phyloP scores from a whole-genome alignment of 495 filamentous ascomycete genomes.

The Annulohypoxylon maeteangense region DNA sequence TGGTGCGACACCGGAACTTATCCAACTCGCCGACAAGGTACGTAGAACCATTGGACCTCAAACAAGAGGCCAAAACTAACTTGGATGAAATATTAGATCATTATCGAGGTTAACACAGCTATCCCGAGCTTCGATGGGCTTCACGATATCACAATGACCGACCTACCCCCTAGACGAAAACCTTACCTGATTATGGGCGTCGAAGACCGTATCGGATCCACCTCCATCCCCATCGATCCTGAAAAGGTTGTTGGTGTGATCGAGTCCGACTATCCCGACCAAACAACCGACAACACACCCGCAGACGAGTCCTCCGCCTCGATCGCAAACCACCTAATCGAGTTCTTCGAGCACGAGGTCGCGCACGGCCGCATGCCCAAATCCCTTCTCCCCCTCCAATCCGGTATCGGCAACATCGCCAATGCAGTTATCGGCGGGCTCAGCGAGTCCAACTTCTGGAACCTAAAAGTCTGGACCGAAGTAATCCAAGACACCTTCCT shows the following conservation, averaged over 20 bases:
- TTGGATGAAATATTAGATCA: conserved; percentile 62
- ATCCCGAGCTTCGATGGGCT: conserved; percentile 87
- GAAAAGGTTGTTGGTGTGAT: conserved; percentile 89
- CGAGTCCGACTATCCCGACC: conserved; percentile 85
- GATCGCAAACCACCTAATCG: conserved; percentile 84
- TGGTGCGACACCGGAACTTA: conserved; percentile 84
- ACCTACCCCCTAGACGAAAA: conserved; percentile 82
- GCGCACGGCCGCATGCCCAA: conserved; percentile 77
- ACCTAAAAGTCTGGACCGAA: conserved; percentile 94
- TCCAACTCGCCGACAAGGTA: conserved; percentile 88
- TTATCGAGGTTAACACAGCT: conserved; percentile 92
- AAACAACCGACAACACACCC: conserved; percentile 79
- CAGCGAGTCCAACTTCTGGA: conserved; percentile 82
- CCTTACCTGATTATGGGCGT: conserved; percentile 85
- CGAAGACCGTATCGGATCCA: conserved; percentile 83
- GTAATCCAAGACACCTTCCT: conserved; percentile 95
- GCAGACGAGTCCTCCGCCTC: conserved; percentile 76
- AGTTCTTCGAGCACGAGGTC: conserved; percentile 87
- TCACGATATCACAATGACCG: conserved; percentile 90
- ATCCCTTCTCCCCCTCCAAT: conserved; percentile 85
- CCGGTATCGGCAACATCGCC: conserved; percentile 93
- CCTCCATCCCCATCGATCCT: conserved; percentile 86
- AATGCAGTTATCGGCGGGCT: conserved; percentile 92
- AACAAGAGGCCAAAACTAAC: neutral
- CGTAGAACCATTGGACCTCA: neutral